Conservation (phyloP, 208 protist genomes). For the Naegleria lovaniensis region DNA sequence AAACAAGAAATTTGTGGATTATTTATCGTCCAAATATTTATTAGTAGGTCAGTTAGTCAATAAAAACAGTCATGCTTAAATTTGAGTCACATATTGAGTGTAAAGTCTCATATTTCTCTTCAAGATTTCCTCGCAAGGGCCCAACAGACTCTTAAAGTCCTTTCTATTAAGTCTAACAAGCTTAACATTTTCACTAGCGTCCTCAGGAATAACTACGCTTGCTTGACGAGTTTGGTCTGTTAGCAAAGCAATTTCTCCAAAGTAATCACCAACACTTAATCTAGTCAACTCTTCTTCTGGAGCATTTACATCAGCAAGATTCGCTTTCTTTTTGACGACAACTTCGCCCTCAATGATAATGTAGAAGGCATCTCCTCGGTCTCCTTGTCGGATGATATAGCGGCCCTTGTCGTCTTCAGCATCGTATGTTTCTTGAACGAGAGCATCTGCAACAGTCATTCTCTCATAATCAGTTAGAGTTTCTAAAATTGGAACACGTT, state of each 20-base stretch:
- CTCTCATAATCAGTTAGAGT: conserved; percentile 27
- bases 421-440: not conserved
- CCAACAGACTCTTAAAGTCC: conserved; percentile 18
- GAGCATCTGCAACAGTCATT: conserved; percentile 30
- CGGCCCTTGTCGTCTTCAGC: not conserved
- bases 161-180: not conserved
- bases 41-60: too few relatives aligned
- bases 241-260: conserved; percentile 55
- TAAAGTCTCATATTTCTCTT: conserved; percentile 27
- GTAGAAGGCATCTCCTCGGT: conserved; percentile 51
- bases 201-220: conserved; percentile 37
- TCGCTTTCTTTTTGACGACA: conserved; percentile 28
- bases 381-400: conserved; percentile 48
- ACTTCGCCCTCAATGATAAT: conserved; percentile 51
- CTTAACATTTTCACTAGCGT: conserved; percentile 5
- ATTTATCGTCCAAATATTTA: too few relatives aligned
- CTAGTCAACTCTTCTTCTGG: conserved; percentile 28
- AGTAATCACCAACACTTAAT: conserved; percentile 44
- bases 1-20: too few relatives aligned
- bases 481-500: conserved; percentile 45
- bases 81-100: conserved; percentile 1
- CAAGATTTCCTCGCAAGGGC: conserved; percentile 34
- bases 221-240: conserved; percentile 43
- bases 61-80: not conserved
- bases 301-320: not conserved